Base-by-base conservation (phyloP, 2,329 filamentous ascomycete genomes). In the Colletotrichum camelliae region DNA sequence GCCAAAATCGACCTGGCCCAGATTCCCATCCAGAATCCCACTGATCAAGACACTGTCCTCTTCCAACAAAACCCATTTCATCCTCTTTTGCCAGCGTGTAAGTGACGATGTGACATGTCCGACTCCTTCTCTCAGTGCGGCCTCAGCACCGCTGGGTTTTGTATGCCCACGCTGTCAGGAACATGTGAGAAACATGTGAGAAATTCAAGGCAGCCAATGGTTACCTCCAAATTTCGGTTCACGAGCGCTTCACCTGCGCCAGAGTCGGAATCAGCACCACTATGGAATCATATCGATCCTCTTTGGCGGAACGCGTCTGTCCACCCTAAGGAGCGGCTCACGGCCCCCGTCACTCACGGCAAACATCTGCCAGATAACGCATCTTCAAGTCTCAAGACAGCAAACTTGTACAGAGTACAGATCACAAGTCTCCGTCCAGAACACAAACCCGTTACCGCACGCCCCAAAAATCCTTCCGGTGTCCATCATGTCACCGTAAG, bases 281-380 rank as follows among this genome's bases (percentile, higher is more conserved):
- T 71, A 21, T 31, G 60, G 65, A 71, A 71, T 71, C 27, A 57
- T 65, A 65, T 64, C 43, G 68, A 70, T 65, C 60, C 58, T 55
- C 24, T 31, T 18, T 27, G 37, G 31, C 21, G 27, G 21, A 24
- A 29, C 43, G 16, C 43, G 18, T 37, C 13, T 62, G 18, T 67
- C 65, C 48, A 57, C 43, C 31, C 31, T 48, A 21, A 31, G 43
- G 27, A 24, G 10, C 39, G 10, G 62, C 18, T 39, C 62, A 66
- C 9, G 29, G 58, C 43, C 58, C 62, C 37, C 24, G 27, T 35
- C 7, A 21, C 2, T 3, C 35, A 64, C 15, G 15, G 1, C 62
- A 52, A 48, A 43, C 62, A 37, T 35, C 62, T 21, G 35, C 12
- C 39, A 31, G 15, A 31, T 35, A 33, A n/a, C 18, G 58, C 9